Conservation (phyloP, 768 basidiomycete species). For the Rhodotorula paludigena region DNA sequence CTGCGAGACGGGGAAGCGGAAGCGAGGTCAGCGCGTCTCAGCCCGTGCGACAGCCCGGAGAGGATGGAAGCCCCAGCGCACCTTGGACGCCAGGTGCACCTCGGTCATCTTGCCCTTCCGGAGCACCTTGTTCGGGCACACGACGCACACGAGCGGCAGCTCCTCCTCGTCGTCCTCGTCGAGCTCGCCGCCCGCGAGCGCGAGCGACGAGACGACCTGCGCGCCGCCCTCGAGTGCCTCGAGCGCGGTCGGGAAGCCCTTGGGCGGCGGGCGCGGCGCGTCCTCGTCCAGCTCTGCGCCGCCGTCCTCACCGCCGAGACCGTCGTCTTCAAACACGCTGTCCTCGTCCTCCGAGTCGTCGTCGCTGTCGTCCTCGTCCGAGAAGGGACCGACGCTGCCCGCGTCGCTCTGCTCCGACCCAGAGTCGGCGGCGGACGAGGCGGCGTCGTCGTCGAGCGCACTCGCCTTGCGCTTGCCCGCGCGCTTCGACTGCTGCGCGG, state of each 20-base stretch:
- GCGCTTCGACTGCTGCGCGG: constrained; percentile 18
- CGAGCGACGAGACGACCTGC: constrained; percentile 14
- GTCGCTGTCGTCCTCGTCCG: constrained; percentile 5
- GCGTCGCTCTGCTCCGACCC: constrained; percentile 4
- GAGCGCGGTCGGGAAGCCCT: constrained; percentile 25
- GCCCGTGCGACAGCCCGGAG: neutral
- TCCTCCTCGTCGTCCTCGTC: constrained; percentile 19
- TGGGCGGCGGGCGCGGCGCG: constrained; percentile 25
- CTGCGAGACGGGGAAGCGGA: neutral
- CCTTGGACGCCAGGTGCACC: constrained; percentile 35
- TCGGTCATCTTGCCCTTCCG: constrained; percentile 35
- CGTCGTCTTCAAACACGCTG: constrained; percentile 2
- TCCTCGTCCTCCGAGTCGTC: neutral
- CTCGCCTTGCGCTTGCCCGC: constrained; percentile 23
- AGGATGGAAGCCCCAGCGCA: neutral
- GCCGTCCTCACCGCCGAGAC: constrained; percentile 1
- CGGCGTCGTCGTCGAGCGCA: constrained; percentile 5
- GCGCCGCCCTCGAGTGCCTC: constrained; percentile 33
- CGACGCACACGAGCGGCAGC: constrained; percentile 33
- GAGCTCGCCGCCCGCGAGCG: neutral
- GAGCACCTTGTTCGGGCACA: constrained; percentile 38
- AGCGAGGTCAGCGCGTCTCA: neutral
- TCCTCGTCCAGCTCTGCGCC: neutral
- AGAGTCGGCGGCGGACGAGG: neutral
- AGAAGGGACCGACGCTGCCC: neutral